Evolutionary conservation across 768 basidiomycete species (phyloP).

Genomic region (Tulasnella sp.): DNA sequence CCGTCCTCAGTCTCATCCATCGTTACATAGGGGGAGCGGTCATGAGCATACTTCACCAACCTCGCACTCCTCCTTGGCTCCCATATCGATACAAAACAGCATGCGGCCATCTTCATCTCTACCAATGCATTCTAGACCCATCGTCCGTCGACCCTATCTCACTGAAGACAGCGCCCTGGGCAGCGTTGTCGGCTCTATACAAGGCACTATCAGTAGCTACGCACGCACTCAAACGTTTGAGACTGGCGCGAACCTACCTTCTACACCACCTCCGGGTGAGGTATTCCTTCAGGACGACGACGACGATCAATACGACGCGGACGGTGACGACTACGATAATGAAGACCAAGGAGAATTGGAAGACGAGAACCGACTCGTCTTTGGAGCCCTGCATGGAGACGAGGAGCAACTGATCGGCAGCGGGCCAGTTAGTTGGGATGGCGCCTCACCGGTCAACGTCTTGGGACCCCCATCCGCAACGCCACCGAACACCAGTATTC

Average conservation of each 20-base stretch:
- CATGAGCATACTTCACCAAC: too few relatives aligned
- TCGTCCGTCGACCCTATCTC: background rate
- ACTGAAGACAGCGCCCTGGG: background rate
- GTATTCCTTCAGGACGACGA: background rate
- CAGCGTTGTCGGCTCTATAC: slow-evolving; percentile 12
- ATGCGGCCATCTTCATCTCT: too few relatives aligned
- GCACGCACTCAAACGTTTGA: slow-evolving; percentile 11
- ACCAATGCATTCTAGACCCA: background rate
- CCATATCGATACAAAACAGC: too few relatives aligned
- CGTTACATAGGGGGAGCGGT: too few relatives aligned
- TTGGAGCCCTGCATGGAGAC: background rate
- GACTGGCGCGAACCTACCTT: slow-evolving; percentile 9
- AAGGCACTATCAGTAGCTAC: background rate
- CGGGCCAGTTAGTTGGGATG: slow-evolving; percentile 2
- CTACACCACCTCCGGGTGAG: background rate
- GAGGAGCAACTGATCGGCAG: background rate
- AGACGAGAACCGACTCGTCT: background rate
- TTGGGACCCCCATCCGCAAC: background rate
- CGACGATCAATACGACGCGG: background rate
- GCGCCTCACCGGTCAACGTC: background rate
- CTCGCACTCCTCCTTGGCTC: too few relatives aligned
- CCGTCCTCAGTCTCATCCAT: too few relatives aligned
- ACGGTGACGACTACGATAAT: slow-evolving; percentile 5
- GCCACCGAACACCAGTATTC: background rate
- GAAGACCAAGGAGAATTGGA: background rate